Conservation (phyloP, 2,329 filamentous ascomycete genomes). For the Curvularia verruculosa region DNA sequence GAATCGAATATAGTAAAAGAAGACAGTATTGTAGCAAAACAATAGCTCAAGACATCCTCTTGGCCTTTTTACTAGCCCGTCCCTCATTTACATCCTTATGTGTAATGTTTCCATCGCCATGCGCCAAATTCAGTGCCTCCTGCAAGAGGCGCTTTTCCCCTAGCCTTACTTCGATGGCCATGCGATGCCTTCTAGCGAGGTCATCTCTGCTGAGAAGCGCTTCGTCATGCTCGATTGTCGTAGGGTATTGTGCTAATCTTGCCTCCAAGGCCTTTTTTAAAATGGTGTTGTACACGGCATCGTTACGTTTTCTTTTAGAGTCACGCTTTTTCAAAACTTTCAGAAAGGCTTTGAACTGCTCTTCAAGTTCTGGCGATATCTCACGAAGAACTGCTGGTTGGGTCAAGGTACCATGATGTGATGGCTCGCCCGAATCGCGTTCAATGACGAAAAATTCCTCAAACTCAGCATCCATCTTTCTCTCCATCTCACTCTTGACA, state of each 20-base stretch:
- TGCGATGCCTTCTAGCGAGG: slow-evolving; percentile 22
- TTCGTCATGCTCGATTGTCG: slow-evolving; percentile 21
- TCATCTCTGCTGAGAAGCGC: slow-evolving; percentile 10
- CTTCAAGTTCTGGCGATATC: slow-evolving; percentile 24
- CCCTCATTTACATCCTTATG: background rate
- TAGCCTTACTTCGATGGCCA: slow-evolving; percentile 28
- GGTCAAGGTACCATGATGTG: slow-evolving; percentile 23
- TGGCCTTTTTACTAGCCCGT: background rate
- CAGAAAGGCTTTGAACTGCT: slow-evolving; percentile 23
- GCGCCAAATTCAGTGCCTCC: slow-evolving; percentile 19
- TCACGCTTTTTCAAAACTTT: slow-evolving; percentile 23
- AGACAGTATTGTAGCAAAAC: no score
- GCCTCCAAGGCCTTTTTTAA: slow-evolving; percentile 15
- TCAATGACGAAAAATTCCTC: slow-evolving; percentile 30
- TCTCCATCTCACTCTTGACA: background rate
- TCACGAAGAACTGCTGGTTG: slow-evolving; percentile 19
- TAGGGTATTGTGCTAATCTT: slow-evolving; percentile 24
- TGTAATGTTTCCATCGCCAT: background rate
- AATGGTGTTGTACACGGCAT: slow-evolving; percentile 13
- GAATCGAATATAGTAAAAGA: no score
- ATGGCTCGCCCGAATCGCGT: slow-evolving; percentile 31
- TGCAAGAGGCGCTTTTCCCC: slow-evolving; percentile 28
- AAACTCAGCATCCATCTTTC: slow-evolving; percentile 14
- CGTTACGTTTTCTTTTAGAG: slow-evolving; percentile 22
- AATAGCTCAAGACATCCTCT: background rate